Percentiles rank a stretch among this genome's conserved stretches.
Evolutionary conservation across 495 filamentous ascomycete species (phyloP).

Genomic region (Eremomyces bilateralis): DNA sequence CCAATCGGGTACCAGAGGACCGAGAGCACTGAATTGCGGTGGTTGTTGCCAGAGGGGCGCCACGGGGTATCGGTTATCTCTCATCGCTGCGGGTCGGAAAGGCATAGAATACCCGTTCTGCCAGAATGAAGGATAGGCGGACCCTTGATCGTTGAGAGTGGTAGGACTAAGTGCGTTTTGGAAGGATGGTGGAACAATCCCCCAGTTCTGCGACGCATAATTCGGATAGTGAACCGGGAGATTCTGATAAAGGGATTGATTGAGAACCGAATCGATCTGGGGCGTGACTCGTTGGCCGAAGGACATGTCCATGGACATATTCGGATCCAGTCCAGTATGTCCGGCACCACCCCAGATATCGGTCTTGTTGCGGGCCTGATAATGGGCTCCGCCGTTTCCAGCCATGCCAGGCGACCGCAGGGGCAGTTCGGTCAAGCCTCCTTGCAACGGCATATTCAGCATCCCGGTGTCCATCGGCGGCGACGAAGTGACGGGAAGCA

Average conservation of each 20-base stretch:
- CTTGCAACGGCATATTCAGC: too few relatives aligned
- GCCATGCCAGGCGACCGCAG: too few relatives aligned
- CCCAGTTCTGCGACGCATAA: conserved; percentile 31
- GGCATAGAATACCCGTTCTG: conserved; percentile 55
- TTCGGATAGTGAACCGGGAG: conserved; percentile 9
- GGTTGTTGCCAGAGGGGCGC: too few relatives aligned
- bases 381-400: too few relatives aligned
- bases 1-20: too few relatives aligned
- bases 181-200: conserved; percentile 46
- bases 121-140: conserved; percentile 62
- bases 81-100: conserved; percentile 44
- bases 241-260: conserved; percentile 4
- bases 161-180: conserved; percentile 52
- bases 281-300: background rate
- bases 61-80: conserved; percentile 35
- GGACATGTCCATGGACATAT: background rate
- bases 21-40: too few relatives aligned
- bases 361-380: too few relatives aligned
- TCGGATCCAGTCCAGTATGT: background rate
- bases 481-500: conserved; percentile 34
- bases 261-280: conserved; percentile 2
- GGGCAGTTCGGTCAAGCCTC: too few relatives aligned
- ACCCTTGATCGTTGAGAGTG: conserved; percentile 46
- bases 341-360: too few relatives aligned
- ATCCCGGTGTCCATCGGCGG: too few relatives aligned